phyloP scores from a whole-genome alignment of 2,329 filamentous ascomycete genomes.

The Ophiostoma angusticollis region DNA sequence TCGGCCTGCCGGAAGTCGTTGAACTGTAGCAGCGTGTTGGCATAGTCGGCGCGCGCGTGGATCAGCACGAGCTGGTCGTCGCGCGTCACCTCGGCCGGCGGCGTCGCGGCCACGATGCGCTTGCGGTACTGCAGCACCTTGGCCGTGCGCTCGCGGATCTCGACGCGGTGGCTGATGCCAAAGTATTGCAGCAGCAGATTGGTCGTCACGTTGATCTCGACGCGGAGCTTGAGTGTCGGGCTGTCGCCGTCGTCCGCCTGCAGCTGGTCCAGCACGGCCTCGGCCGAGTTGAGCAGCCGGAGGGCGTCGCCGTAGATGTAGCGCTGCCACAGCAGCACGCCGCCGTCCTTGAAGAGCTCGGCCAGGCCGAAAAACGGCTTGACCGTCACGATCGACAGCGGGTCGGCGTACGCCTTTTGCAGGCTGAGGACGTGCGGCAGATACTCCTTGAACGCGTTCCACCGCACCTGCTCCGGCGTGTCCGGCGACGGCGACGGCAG shows the following conservation, averaged over 20 bases:
- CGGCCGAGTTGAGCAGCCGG: slow-evolving; percentile 10
- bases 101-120: not conserved
- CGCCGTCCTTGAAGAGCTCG: slow-evolving; percentile 13
- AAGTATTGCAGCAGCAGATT: slow-evolving; percentile 13
- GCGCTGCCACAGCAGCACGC: slow-evolving; percentile 12
- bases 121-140: slow-evolving; percentile 10
- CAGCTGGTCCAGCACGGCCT: slow-evolving; percentile 9
- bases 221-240: no score
- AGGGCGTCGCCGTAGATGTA: slow-evolving; percentile 11
- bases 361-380: slow-evolving; percentile 10
- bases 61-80: slow-evolving; percentile 7
- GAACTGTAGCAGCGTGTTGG: slow-evolving; percentile 13
- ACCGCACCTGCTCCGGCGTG: slow-evolving; percentile 10
- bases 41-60: slow-evolving; percentile 13
- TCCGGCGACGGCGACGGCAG: slow-evolving; percentile 11
- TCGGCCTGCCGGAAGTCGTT: slow-evolving; percentile 10
- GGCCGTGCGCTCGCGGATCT: slow-evolving; percentile 9
- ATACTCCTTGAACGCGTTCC: slow-evolving; percentile 12
- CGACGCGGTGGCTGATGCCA: slow-evolving; percentile 12
- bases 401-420: slow-evolving; percentile 11
- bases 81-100: not conserved
- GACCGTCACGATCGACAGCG: slow-evolving; percentile 10
- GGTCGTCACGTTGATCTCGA: slow-evolving; percentile 10
- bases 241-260: not conserved
- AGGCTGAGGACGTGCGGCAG: slow-evolving; percentile 12